Conservation (phyloP, 2,329 filamentous ascomycete genomes). For the Curvularia eragrostidis region DNA sequence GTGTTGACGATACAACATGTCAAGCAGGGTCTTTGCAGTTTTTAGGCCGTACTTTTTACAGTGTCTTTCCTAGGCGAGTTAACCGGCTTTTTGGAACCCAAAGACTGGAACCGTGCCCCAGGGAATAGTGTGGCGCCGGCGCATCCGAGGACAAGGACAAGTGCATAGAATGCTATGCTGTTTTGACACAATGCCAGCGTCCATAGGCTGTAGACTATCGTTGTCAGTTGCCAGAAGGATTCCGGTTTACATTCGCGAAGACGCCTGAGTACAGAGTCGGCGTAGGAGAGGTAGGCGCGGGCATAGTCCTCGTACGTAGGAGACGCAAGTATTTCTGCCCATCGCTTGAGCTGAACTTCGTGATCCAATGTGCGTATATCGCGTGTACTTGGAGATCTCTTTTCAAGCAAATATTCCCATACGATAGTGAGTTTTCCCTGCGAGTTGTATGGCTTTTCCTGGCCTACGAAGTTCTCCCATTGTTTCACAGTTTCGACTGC, state of each 20-base stretch:
- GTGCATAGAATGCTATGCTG: slow-evolving; percentile 12
- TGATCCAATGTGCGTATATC: not conserved
- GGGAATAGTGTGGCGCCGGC: slow-evolving; percentile 8
- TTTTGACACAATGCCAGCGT: slow-evolving; percentile 14
- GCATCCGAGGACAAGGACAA: slow-evolving; percentile 15
- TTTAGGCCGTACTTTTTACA: not conserved
- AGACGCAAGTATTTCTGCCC: slow-evolving; percentile 12
- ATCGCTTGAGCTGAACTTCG: slow-evolving; percentile 13
- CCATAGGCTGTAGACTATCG: slow-evolving; percentile 15
- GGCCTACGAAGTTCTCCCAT: slow-evolving; percentile 21
- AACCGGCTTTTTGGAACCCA: not conserved
- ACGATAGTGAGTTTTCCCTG: slow-evolving; percentile 8
- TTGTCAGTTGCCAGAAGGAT: slow-evolving; percentile 17
- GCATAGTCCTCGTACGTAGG: slow-evolving; percentile 11
- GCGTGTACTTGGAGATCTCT: not conserved
- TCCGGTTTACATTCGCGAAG: not conserved
- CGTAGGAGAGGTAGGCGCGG: not conserved
- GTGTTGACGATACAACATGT: not conserved
- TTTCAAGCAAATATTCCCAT: slow-evolving; percentile 18
- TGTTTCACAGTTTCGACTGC: slow-evolving; percentile 15
- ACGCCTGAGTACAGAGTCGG: not conserved
- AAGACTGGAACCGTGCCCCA: too few relatives aligned
- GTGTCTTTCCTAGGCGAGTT: not conserved
- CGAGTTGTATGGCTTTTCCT: slow-evolving; percentile 19
- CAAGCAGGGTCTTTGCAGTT: not conserved